Conservation (phyloP, 1,284 basidiomycete genomes). For the Agroathelia rolfsii region DNA sequence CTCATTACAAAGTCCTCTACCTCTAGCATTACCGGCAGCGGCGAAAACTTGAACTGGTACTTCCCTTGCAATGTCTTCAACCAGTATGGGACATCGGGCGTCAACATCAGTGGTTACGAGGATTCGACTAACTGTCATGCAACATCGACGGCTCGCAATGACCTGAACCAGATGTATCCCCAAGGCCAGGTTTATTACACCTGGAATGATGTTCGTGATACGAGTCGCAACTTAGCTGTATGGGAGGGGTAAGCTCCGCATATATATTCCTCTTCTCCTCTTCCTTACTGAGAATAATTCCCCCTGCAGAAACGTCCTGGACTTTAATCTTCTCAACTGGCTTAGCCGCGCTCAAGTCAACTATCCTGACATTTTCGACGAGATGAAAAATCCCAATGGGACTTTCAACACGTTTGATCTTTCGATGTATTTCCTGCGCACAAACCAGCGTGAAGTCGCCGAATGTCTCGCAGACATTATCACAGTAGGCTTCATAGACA, state of each 20-base stretch:
- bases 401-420: constrained; percentile 80
- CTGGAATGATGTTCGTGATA: constrained; percentile 76
- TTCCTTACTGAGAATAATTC: constrained; percentile 9
- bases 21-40: constrained; percentile 55
- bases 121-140: constrained; percentile 65
- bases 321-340: constrained; percentile 79
- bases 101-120: constrained; percentile 66
- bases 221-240: constrained; percentile 76
- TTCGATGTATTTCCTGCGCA: constrained; percentile 71
- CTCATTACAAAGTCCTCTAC: constrained; percentile 65
- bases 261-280: constrained; percentile 4
- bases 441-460: constrained; percentile 54
- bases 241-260: constrained; percentile 68
- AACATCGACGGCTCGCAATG: constrained; percentile 38
- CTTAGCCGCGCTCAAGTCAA: constrained; percentile 69
- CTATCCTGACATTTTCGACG: constrained; percentile 77
- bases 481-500: constrained; percentile 90
- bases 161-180: constrained; percentile 39
- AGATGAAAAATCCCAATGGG: constrained; percentile 60
- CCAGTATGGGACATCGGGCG: constrained; percentile 55
- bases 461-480: constrained; percentile 82
- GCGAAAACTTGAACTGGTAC: constrained; percentile 70
- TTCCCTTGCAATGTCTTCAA: constrained; percentile 90
- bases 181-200: constrained; percentile 88
- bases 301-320: constrained; percentile 69